Percentiles rank a stretch among this genome's conserved stretches.
phyloP scores from a whole-genome alignment of 495 filamentous ascomycete species.

The Neurospora sublineolata region DNA sequence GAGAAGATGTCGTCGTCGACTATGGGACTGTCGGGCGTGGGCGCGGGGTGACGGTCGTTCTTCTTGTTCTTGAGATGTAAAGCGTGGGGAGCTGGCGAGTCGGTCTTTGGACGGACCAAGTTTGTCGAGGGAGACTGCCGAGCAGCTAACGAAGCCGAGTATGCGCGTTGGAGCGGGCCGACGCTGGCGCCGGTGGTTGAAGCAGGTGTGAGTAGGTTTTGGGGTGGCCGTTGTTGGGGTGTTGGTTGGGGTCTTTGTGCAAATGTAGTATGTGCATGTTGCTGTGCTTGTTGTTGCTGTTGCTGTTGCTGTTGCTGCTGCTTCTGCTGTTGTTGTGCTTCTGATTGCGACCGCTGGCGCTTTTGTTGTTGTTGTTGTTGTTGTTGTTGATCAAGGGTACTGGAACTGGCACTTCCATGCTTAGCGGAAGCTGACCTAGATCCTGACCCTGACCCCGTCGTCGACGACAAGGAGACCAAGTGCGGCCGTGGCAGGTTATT shows the following conservation, averaged over 20 bases:
- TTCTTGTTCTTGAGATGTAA: neutral
- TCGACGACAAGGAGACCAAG: neutral
- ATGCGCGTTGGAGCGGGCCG: slow-evolving; percentile 24
- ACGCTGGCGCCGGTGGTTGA: slow-evolving; percentile 17
- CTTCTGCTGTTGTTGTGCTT: neutral
- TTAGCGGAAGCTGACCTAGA: neutral
- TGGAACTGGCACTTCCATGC: neutral
- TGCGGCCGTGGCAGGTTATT: slow-evolving; percentile 1
- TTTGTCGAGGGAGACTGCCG: slow-evolving; percentile 1
- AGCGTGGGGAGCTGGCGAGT: neutral
- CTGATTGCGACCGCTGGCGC: neutral
- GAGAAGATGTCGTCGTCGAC: slow-evolving; percentile 19
- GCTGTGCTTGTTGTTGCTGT: neutral
- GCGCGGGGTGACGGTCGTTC: neutral
- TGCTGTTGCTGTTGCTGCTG: neutral
- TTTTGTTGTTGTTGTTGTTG: neutral
- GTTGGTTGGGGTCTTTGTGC: neutral
- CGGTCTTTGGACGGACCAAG: neutral
- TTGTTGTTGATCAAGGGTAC: neutral
- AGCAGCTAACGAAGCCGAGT: slow-evolving; percentile 18
- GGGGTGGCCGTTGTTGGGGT: slow-evolving; percentile 10
- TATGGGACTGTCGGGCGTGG: neutral
- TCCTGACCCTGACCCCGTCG: neutral
- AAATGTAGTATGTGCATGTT: neutral
- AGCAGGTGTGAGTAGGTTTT: slow-evolving; percentile 27